phyloP scores from a whole-genome alignment of 2,329 filamentous ascomycete species.

The Ceratocystiopsis minuta region DNA sequence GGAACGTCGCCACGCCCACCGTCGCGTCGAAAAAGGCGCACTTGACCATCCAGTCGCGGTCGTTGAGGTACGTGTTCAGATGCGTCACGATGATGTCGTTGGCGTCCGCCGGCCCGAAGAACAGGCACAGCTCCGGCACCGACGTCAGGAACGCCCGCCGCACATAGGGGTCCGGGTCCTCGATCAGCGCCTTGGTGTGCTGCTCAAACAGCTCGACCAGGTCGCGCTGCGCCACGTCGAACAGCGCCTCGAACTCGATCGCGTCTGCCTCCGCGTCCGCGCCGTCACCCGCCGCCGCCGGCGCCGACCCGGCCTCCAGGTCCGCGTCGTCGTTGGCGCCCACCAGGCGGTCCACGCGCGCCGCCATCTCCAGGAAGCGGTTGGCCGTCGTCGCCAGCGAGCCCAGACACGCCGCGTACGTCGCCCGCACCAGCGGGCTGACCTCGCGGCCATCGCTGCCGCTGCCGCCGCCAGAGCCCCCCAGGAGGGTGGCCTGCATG shows the following conservation, averaged over 20 bases:
- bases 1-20: slow-evolving; percentile 77
- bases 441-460: slow-evolving; percentile 1
- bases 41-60: slow-evolving; percentile 89
- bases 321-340: slow-evolving; percentile 3
- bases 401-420: slow-evolving; percentile 83
- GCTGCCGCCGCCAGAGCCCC: slow-evolving; percentile 21
- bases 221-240: slow-evolving; percentile 71
- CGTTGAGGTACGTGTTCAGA: slow-evolving; percentile 91
- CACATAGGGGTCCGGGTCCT: slow-evolving; percentile 71
- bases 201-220: slow-evolving; percentile 69
- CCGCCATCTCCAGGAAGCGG: slow-evolving; percentile 58
- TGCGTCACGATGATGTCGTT: slow-evolving; percentile 95
- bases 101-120: slow-evolving; percentile 79
- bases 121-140: slow-evolving; percentile 80
- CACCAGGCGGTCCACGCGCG: slow-evolving; percentile 3
- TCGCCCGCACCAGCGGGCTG: slow-evolving; percentile 55
- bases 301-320: neutral
- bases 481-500: slow-evolving; percentile 35
- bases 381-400: slow-evolving; percentile 73
- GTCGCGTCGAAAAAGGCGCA: slow-evolving; percentile 94
- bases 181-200: slow-evolving; percentile 78
- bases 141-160: slow-evolving; percentile 81
- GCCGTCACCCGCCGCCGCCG: slow-evolving; percentile 11
- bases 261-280: neutral
- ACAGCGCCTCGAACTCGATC: slow-evolving; percentile 51